phyloP scores from a whole-genome alignment of 139 green algal genomes.

The Raphidocelis subcapitata region DNA sequence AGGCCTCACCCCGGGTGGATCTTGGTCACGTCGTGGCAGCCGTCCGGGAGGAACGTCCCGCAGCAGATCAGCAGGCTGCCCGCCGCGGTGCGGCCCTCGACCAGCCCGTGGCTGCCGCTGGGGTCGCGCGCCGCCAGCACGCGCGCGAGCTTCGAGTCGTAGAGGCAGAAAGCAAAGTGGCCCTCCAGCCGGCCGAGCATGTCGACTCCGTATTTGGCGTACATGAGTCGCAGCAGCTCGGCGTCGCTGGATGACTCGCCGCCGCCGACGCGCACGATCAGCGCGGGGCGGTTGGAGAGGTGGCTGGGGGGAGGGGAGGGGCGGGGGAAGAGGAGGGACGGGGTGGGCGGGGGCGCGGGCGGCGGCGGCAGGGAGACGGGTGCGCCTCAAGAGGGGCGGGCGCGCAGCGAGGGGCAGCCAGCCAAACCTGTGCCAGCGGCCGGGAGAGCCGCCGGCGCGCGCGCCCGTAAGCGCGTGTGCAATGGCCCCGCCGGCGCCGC shows the following conservation, averaged over 20 bases:
- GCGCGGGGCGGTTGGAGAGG: no score
- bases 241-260: background rate
- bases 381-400: no score
- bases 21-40: constrained; percentile 28
- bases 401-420: no score
- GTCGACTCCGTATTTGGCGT: constrained; percentile 34
- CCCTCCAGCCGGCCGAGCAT: constrained; percentile 48
- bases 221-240: constrained; percentile 28
- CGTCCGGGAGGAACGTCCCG: constrained; percentile 30
- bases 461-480: no score
- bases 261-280: no score
- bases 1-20: constrained; percentile 39
- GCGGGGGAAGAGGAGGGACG: no score
- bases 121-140: constrained; percentile 52
- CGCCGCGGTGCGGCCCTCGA: constrained; percentile 36
- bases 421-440: no score
- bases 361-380: no score
- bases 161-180: constrained; percentile 53
- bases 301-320: no score
- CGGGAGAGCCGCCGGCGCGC: no score
- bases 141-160: constrained; percentile 46
- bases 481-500: background rate
- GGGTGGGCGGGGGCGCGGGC: no score
- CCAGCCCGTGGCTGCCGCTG: constrained; percentile 30
- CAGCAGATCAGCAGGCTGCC: constrained; percentile 42